Evolutionary conservation across 2,329 filamentous ascomycete genomes (phyloP).

Genomic region (Fonsecaea multimorphosa): DNA sequence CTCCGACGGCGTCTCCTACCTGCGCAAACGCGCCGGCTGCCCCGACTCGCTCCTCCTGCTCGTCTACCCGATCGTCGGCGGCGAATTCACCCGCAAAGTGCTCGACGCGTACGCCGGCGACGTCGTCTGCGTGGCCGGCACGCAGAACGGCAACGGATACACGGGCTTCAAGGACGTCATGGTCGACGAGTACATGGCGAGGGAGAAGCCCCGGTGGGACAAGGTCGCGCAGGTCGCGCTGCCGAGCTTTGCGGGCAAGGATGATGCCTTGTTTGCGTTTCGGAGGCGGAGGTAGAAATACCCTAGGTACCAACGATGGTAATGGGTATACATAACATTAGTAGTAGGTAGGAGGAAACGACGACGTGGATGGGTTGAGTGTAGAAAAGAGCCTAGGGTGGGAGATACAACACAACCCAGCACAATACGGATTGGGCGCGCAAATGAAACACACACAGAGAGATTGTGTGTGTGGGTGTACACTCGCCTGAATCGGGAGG

Average conservation of each 20-base stretch:
- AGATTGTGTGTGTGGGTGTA: no score
- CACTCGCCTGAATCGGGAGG: no score
- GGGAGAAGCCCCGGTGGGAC: slow-evolving; percentile 60
- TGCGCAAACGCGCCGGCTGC: slow-evolving; percentile 58
- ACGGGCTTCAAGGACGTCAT: slow-evolving; percentile 70
- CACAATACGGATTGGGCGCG: no score
- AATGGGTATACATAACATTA: no score
- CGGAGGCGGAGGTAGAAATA: slow-evolving; percentile 24
- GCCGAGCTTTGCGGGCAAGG: slow-evolving; percentile 77
- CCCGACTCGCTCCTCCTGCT: slow-evolving; percentile 68
- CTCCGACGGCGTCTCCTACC: slow-evolving; percentile 65
- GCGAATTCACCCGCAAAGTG: slow-evolving; percentile 68
- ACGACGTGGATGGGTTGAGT: no score
- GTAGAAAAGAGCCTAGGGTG: no score
- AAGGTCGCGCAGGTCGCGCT: slow-evolving; percentile 69
- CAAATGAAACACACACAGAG: no score
- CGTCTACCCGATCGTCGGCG: slow-evolving; percentile 73
- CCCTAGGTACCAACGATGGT: no score
- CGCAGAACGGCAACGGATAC: slow-evolving; percentile 76
- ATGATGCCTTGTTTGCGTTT: slow-evolving; percentile 75
- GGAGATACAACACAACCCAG: no score
- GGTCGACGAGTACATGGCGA: slow-evolving; percentile 70
- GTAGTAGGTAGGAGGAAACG: no score
- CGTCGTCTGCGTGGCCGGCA: slow-evolving; percentile 73
- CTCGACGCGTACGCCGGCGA: slow-evolving; percentile 67